Conservation (phyloP, 2,329 filamentous ascomycete genomes). For the Aureobasidium lini region DNA sequence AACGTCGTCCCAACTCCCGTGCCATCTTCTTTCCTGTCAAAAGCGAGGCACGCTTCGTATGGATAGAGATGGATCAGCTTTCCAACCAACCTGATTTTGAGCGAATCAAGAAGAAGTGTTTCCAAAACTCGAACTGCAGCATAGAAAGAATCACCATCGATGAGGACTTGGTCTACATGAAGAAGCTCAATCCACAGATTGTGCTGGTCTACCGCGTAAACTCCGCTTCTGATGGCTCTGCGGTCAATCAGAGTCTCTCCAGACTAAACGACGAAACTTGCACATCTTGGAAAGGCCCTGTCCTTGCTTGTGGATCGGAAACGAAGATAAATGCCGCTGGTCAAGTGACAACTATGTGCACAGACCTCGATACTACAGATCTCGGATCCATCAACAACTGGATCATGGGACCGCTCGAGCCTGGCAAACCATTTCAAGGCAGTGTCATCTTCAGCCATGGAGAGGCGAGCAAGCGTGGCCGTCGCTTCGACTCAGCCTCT, state of each 20-base stretch:
- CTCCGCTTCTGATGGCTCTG: background rate
- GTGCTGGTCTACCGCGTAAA: background rate
- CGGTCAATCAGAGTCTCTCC: background rate
- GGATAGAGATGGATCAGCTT: background rate
- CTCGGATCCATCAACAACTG: background rate
- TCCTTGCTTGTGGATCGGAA: background rate
- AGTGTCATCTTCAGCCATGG: background rate
- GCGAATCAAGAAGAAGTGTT: background rate
- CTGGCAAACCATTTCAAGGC: background rate
- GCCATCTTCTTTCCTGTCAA: background rate
- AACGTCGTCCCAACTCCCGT: background rate
- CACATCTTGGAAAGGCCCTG: background rate
- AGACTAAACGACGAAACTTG: background rate
- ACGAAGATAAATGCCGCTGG: background rate
- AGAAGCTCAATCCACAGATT: background rate
- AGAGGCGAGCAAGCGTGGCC: background rate
- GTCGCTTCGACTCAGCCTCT: background rate
- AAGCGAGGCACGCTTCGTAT: background rate
- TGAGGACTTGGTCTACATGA: background rate
- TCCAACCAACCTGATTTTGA: background rate
- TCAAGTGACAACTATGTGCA: background rate
- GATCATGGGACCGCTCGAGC: background rate
- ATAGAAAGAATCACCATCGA: background rate
- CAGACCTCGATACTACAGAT: background rate
- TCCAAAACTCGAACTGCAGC: background rate